A percentile compares a stretch with the other conserved stretches of the same genome.
Evolutionary conservation across 495 filamentous ascomycete genomes (phyloP).

Genomic region (Xylona heveae): DNA sequence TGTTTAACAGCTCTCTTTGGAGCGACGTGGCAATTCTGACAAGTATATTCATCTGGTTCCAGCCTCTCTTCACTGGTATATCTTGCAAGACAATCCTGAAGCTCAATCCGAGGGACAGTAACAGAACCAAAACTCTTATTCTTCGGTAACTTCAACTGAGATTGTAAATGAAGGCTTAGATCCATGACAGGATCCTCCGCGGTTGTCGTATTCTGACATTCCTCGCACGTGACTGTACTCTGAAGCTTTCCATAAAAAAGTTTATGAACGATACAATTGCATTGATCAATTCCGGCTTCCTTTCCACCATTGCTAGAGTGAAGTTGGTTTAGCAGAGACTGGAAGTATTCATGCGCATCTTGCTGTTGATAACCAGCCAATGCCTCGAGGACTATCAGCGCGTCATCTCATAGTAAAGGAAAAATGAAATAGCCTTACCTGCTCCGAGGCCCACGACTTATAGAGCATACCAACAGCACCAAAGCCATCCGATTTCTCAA

Average conservation of each 20-base stretch:
- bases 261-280: conserved; percentile 73
- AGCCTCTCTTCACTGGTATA: conserved; percentile 52
- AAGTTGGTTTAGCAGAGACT: conserved; percentile 73
- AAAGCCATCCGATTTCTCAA: conserved; percentile 63
- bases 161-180: conserved; percentile 57
- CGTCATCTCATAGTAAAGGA: too few relatives aligned
- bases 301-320: conserved; percentile 45
- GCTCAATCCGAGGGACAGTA: conserved; percentile 33
- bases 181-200: conserved; percentile 73
- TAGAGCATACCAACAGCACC: conserved; percentile 63
- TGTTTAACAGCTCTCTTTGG: conserved; percentile 57
- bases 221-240: conserved; percentile 69
- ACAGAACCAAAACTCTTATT: conserved; percentile 15
- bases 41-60: conserved; percentile 59
- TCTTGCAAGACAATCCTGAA: conserved; percentile 61
- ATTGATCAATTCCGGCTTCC: conserved; percentile 14
- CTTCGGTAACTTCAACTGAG: conserved; percentile 11
- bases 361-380: conserved; percentile 83
- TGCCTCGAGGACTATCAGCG: conserved; percentile 27
- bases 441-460: conserved; percentile 51
- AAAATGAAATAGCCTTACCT: conserved; percentile 18
- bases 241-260: conserved; percentile 75
- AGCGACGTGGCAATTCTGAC: conserved; percentile 47
- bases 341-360: conserved; percentile 89
- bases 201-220: conserved; percentile 55